Conservation (phyloP, 495 filamentous ascomycete genomes). For the Penicillium fimorum region DNA sequence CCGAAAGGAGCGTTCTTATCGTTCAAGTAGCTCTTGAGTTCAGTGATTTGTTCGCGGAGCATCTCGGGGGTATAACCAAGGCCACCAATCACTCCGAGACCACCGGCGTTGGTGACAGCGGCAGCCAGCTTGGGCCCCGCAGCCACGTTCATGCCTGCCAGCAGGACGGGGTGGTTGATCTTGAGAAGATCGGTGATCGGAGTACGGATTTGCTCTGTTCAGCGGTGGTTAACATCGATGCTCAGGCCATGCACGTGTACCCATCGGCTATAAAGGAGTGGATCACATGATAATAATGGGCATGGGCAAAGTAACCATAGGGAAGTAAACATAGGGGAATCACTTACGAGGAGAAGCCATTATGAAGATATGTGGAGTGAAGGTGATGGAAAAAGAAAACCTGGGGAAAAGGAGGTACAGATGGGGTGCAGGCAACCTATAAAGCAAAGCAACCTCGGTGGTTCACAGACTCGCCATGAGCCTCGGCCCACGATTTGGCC, state of each 20-base stretch:
- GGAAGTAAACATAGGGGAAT: constrained; percentile 5
- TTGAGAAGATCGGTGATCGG: constrained; percentile 89
- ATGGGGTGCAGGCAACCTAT: constrained; percentile 8
- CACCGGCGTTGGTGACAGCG: constrained; percentile 95
- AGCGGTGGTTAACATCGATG: neutral
- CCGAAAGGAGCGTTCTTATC: constrained; percentile 99
- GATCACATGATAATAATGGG: constrained; percentile 20
- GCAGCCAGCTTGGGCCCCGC: constrained; percentile 96
- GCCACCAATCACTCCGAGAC: constrained; percentile 93
- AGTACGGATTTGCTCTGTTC: constrained; percentile 78
- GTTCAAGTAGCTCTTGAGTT: constrained; percentile 83
- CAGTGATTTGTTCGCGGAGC: constrained; percentile 89
- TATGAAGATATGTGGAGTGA: constrained; percentile 31
- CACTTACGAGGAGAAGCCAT: constrained; percentile 84
- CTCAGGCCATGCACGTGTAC: neutral
- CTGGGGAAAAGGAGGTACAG: constrained; percentile 22
- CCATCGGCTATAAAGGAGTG: neutral
- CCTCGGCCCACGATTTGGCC: constrained; percentile 15
- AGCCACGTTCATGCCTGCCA: constrained; percentile 99
- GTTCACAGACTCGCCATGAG: constrained; percentile 15
- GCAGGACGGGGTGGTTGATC: constrained; percentile 94
- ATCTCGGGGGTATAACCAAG: constrained; percentile 97
- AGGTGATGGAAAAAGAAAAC: constrained; percentile 18
- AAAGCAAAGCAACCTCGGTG: constrained; percentile 18
- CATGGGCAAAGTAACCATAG: constrained; percentile 4